A percentile compares a stretch with the other conserved stretches of the same genome.
These are phyloP conservation scores for Daldinia caldariorum DNA, from an alignment of 495 filamentous ascomycete species.

Conservation along the genomic window DNA sequence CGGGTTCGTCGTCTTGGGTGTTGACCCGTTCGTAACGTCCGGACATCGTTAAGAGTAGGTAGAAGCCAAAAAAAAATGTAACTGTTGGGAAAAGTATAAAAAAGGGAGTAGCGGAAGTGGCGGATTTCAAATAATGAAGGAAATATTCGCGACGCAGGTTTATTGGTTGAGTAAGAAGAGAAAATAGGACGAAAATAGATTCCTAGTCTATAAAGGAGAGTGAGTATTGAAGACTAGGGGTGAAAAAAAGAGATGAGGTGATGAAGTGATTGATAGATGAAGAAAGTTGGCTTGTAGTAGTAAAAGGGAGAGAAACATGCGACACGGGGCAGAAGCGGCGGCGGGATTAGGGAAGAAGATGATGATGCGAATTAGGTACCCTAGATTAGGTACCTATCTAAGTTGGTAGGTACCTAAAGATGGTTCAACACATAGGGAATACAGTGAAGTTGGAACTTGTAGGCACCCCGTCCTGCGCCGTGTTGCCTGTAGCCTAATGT, in stretches of 20 bases:
- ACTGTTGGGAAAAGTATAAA: not conserved
- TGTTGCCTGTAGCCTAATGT: not conserved
- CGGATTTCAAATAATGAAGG: slow-evolving; percentile 25
- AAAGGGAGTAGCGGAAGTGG: slow-evolving; percentile 28
- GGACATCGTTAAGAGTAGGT: slow-evolving; percentile 66
- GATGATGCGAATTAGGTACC: slow-evolving; percentile 26
- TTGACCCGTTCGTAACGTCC: slow-evolving; percentile 82
- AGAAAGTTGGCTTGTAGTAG: slow-evolving; percentile 15
- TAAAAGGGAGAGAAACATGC: slow-evolving; percentile 32
- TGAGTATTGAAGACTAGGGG: slow-evolving; percentile 32
- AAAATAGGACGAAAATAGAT: slow-evolving; percentile 17
- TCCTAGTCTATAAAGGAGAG: slow-evolving; percentile 40
- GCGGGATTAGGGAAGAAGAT: slow-evolving; percentile 28
- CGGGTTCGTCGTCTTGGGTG: slow-evolving; percentile 58
- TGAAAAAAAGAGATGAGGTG: slow-evolving; percentile 18
- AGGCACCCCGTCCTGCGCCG: slow-evolving; percentile 3
- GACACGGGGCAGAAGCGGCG: slow-evolving; percentile 30
- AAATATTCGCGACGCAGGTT: slow-evolving; percentile 28
- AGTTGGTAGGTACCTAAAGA: slow-evolving; percentile 6
- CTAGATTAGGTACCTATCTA: not conserved
- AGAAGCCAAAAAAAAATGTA: slow-evolving; percentile 34
- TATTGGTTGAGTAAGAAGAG: slow-evolving; percentile 20
- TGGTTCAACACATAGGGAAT: not conserved
- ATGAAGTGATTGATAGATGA: slow-evolving; percentile 29
- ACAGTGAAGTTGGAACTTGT: not conserved